These are phyloP conservation scores for Dentipellis sp. DNA, from an alignment of 768 basidiomycete genomes.

Conservation along the genomic window DNA sequence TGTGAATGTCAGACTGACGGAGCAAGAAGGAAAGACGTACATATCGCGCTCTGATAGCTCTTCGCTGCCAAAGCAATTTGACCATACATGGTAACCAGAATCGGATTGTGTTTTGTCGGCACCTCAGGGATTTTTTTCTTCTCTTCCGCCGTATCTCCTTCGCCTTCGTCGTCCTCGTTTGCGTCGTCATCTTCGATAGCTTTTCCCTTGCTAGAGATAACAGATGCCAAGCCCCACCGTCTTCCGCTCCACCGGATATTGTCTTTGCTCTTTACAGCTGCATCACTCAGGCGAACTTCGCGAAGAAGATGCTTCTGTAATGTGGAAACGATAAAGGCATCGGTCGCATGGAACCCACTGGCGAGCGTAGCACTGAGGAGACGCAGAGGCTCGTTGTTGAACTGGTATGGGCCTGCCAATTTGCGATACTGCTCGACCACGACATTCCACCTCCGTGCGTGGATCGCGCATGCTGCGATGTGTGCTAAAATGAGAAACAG, in stretches of 20 bases:
- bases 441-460: slow-evolving; percentile 40
- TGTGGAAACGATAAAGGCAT: slow-evolving; percentile 64
- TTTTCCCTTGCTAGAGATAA: slow-evolving; percentile 20
- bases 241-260: slow-evolving; percentile 57
- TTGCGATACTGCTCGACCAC: slow-evolving; percentile 73
- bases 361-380: slow-evolving; percentile 68
- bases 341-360: slow-evolving; percentile 59
- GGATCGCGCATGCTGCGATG: slow-evolving; percentile 61
- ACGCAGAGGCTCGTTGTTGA: slow-evolving; percentile 79
- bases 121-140: slow-evolving; percentile 26
- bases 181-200: slow-evolving; percentile 30
- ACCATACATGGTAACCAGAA: slow-evolving; percentile 68
- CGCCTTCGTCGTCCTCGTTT: slow-evolving; percentile 34
- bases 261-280: slow-evolving; percentile 55
- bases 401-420: slow-evolving; percentile 67
- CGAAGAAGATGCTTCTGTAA: slow-evolving; percentile 81
- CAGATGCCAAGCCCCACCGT: slow-evolving; percentile 41
- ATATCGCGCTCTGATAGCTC: slow-evolving; percentile 86
- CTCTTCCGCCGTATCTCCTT: slow-evolving; percentile 25
- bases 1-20: background rate
- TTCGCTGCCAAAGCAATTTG: slow-evolving; percentile 76
- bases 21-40: slow-evolving; percentile 38
- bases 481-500: background rate
- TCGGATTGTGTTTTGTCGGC: slow-evolving; percentile 64
- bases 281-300: slow-evolving; percentile 64